Conservation (phyloP, 2,329 filamentous ascomycete species). For the Monosporascus sp. region DNA sequence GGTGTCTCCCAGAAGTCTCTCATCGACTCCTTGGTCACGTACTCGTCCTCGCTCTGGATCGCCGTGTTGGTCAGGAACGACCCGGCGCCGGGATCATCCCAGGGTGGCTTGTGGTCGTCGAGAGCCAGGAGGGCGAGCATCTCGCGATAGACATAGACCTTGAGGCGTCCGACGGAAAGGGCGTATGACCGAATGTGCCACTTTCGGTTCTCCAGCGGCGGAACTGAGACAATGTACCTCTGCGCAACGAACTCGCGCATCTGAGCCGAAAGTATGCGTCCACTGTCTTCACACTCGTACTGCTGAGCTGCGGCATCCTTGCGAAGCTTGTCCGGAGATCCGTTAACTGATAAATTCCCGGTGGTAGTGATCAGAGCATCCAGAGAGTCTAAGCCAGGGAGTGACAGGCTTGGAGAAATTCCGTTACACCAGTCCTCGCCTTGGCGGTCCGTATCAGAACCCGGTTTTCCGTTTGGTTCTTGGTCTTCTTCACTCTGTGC, state of each 20-base stretch:
- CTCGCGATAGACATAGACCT: slow-evolving; percentile 32
- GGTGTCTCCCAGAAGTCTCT: slow-evolving; percentile 27
- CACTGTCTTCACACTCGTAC: slow-evolving; percentile 25
- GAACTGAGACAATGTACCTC: slow-evolving; percentile 29
- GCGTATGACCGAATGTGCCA: slow-evolving; percentile 34
- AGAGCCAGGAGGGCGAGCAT: slow-evolving; percentile 30
- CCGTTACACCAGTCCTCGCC: background rate
- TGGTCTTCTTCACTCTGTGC: slow-evolving; percentile 18
- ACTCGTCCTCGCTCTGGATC: slow-evolving; percentile 30
- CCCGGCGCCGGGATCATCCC: slow-evolving; percentile 28
- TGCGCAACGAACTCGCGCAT: slow-evolving; percentile 35
- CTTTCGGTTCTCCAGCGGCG: slow-evolving; percentile 27
- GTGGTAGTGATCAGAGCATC: slow-evolving; percentile 27
- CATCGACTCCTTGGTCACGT: slow-evolving; percentile 28
- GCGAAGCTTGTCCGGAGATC: background rate
- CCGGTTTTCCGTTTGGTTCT: background rate
- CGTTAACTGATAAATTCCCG: slow-evolving; percentile 8
- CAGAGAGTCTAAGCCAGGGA: slow-evolving; percentile 23
- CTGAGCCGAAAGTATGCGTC: slow-evolving; percentile 31
- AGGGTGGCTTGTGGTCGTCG: slow-evolving; percentile 31
- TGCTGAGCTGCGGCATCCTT: slow-evolving; percentile 9
- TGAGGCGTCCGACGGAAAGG: slow-evolving; percentile 29
- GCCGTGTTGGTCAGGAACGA: slow-evolving; percentile 34
- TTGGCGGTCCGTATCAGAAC: background rate
- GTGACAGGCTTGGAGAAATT: slow-evolving; percentile 18